phyloP scores from a whole-genome alignment of 495 filamentous ascomycete genomes.

The Lasiosphaeria miniovina region DNA sequence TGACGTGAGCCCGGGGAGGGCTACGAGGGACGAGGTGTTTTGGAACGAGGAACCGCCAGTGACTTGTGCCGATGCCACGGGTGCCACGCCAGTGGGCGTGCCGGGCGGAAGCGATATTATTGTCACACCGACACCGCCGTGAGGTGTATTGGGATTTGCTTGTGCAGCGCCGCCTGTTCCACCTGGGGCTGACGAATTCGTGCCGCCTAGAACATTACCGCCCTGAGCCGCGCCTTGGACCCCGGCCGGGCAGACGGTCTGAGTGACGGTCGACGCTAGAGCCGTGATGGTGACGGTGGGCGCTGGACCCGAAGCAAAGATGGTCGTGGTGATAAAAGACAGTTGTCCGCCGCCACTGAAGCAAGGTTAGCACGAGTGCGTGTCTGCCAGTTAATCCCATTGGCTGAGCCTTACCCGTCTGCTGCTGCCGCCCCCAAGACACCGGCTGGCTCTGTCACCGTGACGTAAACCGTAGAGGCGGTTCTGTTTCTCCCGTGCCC shows the following conservation, averaged over 20 bases:
- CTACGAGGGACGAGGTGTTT: conserved; percentile 3
- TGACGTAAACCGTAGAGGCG: conserved; percentile 31
- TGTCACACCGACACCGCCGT: conserved; percentile 31
- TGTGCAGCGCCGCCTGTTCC: conserved; percentile 9
- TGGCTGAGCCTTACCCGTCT: conserved; percentile 2
- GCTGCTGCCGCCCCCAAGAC: conserved; percentile 3
- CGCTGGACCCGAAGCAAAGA: conserved; percentile 31
- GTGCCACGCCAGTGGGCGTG: conserved; percentile 16
- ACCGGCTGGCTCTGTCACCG: conserved; percentile 24
- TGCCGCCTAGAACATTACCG: neutral
- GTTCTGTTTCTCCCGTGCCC: conserved; percentile 29
- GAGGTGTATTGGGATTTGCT: conserved; percentile 4
- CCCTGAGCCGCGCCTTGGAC: conserved; percentile 18
- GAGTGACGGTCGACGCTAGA: conserved; percentile 39
- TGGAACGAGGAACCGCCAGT: conserved; percentile 8
- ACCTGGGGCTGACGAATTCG: neutral
- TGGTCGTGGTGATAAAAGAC: conserved; percentile 39
- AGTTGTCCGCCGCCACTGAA: conserved; percentile 22
- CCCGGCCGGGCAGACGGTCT: conserved; percentile 23
- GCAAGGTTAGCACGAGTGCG: neutral
- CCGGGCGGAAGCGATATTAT: conserved; percentile 24
- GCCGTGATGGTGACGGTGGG: conserved; percentile 43
- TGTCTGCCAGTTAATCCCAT: neutral
- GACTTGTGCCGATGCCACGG: conserved; percentile 15
- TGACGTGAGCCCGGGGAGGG: neutral